These are phyloP conservation scores for Nemania diffusa DNA, from an alignment of 2,329 filamentous ascomycete genomes.

Conservation along the genomic window DNA sequence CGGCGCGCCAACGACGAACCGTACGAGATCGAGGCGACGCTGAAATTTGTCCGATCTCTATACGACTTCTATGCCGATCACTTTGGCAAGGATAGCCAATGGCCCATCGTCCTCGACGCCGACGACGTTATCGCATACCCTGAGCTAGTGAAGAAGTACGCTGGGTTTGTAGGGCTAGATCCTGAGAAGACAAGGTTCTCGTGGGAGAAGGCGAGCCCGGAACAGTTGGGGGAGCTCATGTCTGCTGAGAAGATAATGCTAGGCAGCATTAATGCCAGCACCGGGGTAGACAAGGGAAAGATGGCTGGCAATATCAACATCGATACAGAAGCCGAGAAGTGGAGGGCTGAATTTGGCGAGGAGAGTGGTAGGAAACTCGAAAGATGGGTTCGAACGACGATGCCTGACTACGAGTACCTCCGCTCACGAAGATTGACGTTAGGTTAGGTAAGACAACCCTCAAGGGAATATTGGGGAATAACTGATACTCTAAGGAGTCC, in stretches of 20 bases:
- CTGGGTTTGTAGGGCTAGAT: slow-evolving; percentile 29
- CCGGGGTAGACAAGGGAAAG: slow-evolving; percentile 30
- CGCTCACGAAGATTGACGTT: slow-evolving; percentile 15
- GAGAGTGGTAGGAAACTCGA: slow-evolving; percentile 34
- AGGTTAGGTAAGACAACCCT: slow-evolving; percentile 4
- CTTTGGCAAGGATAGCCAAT: slow-evolving; percentile 28
- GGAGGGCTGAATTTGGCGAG: slow-evolving; percentile 36
- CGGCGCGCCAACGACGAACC: slow-evolving; percentile 24
- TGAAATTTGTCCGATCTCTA: slow-evolving; percentile 26
- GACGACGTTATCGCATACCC: slow-evolving; percentile 35
- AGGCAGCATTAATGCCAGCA: slow-evolving; percentile 29
- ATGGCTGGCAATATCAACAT: slow-evolving; percentile 33
- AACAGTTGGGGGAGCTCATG: slow-evolving; percentile 12
- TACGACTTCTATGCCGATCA: slow-evolving; percentile 29
- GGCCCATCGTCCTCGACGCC: slow-evolving; percentile 37
- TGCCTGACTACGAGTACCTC: slow-evolving; percentile 38
- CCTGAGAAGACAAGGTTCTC: slow-evolving; percentile 29
- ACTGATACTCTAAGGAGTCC: neutral
- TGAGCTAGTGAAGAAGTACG: slow-evolving; percentile 35
- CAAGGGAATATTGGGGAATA: neutral
- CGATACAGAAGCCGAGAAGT: slow-evolving; percentile 32
- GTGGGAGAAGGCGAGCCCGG: slow-evolving; percentile 33
- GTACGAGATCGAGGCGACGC: slow-evolving; percentile 26
- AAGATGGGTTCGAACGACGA: slow-evolving; percentile 34
- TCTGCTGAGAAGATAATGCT: slow-evolving; percentile 23